Evolutionary conservation across 1,284 basidiomycete genomes (phyloP).

Genomic region (Gomphus bonarii): DNA sequence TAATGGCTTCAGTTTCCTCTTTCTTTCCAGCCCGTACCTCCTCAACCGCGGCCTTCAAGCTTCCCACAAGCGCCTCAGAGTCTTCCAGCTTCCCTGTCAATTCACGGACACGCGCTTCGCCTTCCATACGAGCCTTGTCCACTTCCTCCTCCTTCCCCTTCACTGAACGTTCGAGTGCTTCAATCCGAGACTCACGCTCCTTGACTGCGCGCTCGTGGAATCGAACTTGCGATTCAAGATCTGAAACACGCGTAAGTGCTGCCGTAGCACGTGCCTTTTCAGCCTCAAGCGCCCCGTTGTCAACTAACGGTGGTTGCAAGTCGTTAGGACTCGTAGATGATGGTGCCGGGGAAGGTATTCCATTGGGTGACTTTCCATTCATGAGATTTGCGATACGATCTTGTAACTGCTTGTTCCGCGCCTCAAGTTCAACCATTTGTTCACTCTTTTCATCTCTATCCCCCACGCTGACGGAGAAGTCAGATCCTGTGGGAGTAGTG

Average conservation of each 20-base stretch:
- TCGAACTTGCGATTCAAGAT: constrained; percentile 41
- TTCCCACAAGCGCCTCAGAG: constrained; percentile 32
- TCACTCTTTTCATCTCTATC: constrained; percentile 7
- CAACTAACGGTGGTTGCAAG: constrained; percentile 14
- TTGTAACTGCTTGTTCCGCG: constrained; percentile 34
- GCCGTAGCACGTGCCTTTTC: constrained; percentile 24
- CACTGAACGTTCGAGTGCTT: constrained; percentile 38
- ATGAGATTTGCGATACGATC: constrained; percentile 39
- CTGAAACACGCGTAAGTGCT: constrained; percentile 28
- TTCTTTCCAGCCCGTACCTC: constrained; percentile 39
- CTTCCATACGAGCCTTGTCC: constrained; percentile 34
- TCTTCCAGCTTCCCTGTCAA: constrained; percentile 39
- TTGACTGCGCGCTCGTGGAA: constrained; percentile 33
- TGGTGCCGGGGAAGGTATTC: constrained; percentile 3
- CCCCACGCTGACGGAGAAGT: constrained; percentile 3
- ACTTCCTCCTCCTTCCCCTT: constrained; percentile 32
- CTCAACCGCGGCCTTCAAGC: constrained; percentile 41
- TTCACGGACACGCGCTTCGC: constrained; percentile 36
- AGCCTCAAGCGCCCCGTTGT: constrained; percentile 26
- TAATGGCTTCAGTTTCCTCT: constrained; percentile 37
- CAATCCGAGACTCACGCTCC: constrained; percentile 42
- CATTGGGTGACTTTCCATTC: constrained; percentile 20
- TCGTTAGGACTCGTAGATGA: not conserved
- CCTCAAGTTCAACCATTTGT: constrained; percentile 27
- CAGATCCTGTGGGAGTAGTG: constrained; percentile 9